Evolutionary conservation across 176 grass and related monocot genomes (phyloP).

Genomic region (Miscanthus lutarioriparius): DNA sequence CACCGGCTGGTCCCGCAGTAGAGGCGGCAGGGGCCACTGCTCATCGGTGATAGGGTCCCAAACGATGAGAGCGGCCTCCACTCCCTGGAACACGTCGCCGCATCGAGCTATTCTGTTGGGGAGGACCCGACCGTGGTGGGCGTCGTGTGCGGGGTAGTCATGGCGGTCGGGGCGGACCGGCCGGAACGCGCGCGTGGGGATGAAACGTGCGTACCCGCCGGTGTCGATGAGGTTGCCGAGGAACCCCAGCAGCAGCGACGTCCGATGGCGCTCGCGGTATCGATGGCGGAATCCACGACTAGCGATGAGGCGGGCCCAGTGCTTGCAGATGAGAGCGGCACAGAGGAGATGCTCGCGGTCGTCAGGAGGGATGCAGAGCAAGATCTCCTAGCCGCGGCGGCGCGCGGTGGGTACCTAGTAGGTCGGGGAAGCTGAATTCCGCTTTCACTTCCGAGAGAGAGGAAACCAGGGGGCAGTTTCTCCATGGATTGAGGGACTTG

Average conservation of each 20-base stretch:
- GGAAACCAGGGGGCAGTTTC: not conserved
- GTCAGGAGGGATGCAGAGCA: not conserved
- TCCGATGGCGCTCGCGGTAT: not conserved
- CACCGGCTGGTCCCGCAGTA: not conserved
- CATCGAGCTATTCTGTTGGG: not conserved
- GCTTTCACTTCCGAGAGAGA: not conserved
- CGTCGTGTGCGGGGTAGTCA: not conserved
- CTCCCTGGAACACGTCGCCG: not conserved
- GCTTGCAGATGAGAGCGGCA: not conserved
- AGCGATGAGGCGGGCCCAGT: not conserved
- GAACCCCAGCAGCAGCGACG: not conserved
- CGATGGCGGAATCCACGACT: not conserved
- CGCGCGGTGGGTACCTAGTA: not conserved
- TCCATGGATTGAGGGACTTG: not conserved
- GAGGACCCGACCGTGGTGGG: slow-evolving; percentile 26
- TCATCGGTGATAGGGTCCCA: not conserved
- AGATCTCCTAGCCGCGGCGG: not conserved
- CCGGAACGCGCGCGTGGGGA: not conserved
- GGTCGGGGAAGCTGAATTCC: not conserved
- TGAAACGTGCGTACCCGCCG: not conserved
- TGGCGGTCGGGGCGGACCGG: not conserved
- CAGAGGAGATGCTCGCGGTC: not conserved
- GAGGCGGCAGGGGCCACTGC: not conserved
- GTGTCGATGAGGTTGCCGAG: not conserved
- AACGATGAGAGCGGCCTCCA: not conserved